These are phyloP conservation scores for Pseudocercospora fuligena DNA, from an alignment of 2,329 filamentous ascomycete species.

Conservation along the genomic window DNA sequence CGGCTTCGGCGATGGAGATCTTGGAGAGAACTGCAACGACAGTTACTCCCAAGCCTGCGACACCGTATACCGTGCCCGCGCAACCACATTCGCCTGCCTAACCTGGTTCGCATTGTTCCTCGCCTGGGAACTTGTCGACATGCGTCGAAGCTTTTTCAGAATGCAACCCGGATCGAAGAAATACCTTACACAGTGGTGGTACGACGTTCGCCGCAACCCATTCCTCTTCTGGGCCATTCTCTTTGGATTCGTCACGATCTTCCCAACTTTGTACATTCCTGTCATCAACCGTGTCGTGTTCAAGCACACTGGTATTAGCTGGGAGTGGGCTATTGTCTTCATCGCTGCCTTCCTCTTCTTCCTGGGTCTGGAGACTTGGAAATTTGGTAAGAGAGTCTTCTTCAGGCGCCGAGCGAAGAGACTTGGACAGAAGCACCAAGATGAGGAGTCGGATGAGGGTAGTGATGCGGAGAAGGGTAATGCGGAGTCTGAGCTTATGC, in stretches of 20 bases:
- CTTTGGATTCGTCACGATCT: slow-evolving; percentile 50
- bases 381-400: slow-evolving; percentile 63
- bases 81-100: slow-evolving; percentile 73
- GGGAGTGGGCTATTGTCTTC: slow-evolving; percentile 43
- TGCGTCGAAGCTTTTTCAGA: slow-evolving; percentile 73
- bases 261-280: slow-evolving; percentile 65
- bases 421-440: too few species aligned
- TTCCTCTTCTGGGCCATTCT: slow-evolving; percentile 58
- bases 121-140: slow-evolving; percentile 76
- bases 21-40: slow-evolving; percentile 66
- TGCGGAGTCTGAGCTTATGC: too few species aligned
- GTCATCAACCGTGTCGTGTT: slow-evolving; percentile 69
- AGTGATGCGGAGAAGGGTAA: too few species aligned
- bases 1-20: slow-evolving; percentile 54
- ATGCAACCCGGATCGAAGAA: slow-evolving; percentile 67
- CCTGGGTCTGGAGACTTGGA: slow-evolving; percentile 67
- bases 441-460: too few species aligned
- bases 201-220: slow-evolving; percentile 71
- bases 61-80: slow-evolving; percentile 70
- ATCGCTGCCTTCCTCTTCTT: slow-evolving; percentile 60
- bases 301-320: slow-evolving; percentile 66
- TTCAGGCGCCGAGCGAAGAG: slow-evolving; percentile 10
- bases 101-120: slow-evolving; percentile 78
- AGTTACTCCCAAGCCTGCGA: slow-evolving; percentile 60
- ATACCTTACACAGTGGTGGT: slow-evolving; percentile 65